Conservation (phyloP, 75 land plant genomes). For the Isoetes taiwanensis region DNA sequence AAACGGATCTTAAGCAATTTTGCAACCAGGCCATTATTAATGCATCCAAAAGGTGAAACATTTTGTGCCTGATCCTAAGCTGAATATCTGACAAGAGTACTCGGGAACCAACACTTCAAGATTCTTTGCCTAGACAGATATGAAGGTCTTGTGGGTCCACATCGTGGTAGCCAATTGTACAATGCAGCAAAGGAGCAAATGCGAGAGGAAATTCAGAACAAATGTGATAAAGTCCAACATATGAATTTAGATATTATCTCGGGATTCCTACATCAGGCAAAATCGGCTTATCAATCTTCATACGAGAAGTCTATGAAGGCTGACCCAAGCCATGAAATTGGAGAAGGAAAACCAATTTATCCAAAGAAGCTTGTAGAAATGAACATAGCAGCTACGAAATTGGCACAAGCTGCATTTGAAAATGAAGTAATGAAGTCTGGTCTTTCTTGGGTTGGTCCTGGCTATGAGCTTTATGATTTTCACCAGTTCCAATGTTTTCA, state of each 20-base stretch:
- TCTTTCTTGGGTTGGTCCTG: constrained; percentile 29
- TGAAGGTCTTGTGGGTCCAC: constrained; percentile 33
- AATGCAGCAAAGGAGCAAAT: constrained; percentile 28
- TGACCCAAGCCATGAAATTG: background rate
- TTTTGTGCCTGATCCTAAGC: background rate
- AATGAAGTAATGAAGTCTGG: constrained; percentile 20
- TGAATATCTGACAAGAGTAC: background rate
- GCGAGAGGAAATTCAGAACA: constrained; percentile 20
- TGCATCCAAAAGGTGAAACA: constrained; percentile 17
- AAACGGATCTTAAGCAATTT: constrained; percentile 13
- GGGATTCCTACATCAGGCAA: constrained; percentile 18
- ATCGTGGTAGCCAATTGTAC: constrained; percentile 24
- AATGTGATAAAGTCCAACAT: constrained; percentile 23
- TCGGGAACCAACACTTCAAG: background rate
- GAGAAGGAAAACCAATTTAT: constrained; percentile 15
- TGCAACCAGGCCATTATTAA: constrained; percentile 14
- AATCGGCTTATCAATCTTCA: constrained; percentile 18
- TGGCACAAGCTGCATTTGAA: constrained; percentile 24
- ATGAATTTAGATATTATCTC: constrained; percentile 29
- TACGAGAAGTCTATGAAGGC: constrained; percentile 15
- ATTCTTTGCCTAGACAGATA: constrained; percentile 16
- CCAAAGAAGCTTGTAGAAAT: constrained; percentile 24
- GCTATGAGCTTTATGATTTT: constrained; percentile 29
- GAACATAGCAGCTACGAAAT: constrained; percentile 10
- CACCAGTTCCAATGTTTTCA: constrained; percentile 29